Evolutionary conservation across 2,329 filamentous ascomycete species (phyloP).

Genomic region (Penicillium sp.): DNA sequence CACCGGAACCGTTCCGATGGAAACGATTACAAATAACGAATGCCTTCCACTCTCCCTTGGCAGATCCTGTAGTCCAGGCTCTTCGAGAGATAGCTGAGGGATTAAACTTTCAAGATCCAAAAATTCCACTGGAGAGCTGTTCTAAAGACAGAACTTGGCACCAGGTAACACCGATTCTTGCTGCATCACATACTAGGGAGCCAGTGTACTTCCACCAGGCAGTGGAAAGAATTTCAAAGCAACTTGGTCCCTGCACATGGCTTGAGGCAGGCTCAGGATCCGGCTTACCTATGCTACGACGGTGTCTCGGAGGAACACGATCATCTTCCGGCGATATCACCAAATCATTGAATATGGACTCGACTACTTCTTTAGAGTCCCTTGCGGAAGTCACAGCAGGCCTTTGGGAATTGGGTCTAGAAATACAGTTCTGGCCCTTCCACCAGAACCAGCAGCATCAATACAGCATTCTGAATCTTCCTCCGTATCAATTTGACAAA

Average conservation of each 20-base stretch:
- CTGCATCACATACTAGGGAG: background rate
- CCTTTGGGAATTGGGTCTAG: background rate
- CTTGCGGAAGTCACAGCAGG: background rate
- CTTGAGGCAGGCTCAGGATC: background rate
- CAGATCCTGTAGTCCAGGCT: no score
- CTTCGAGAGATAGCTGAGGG: background rate
- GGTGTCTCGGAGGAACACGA: background rate
- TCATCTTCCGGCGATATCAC: background rate
- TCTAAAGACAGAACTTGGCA: background rate
- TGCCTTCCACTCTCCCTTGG: background rate
- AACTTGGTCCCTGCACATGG: background rate
- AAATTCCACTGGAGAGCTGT: background rate
- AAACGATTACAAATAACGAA: background rate
- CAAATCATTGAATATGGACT: background rate
- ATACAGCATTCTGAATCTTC: constrained; percentile 21
- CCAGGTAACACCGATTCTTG: background rate
- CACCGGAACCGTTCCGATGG: background rate
- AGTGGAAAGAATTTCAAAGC: background rate
- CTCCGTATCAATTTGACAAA: constrained; percentile 35
- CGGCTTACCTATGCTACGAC: background rate
- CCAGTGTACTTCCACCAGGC: background rate
- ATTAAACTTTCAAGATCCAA: background rate
- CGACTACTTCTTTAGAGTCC: background rate
- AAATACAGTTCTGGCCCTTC: constrained; percentile 25
- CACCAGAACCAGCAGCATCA: constrained; percentile 19